Base-by-base conservation (phyloP, 768 basidiomycete genomes). In the Tricholoma hemisulphureum region DNA sequence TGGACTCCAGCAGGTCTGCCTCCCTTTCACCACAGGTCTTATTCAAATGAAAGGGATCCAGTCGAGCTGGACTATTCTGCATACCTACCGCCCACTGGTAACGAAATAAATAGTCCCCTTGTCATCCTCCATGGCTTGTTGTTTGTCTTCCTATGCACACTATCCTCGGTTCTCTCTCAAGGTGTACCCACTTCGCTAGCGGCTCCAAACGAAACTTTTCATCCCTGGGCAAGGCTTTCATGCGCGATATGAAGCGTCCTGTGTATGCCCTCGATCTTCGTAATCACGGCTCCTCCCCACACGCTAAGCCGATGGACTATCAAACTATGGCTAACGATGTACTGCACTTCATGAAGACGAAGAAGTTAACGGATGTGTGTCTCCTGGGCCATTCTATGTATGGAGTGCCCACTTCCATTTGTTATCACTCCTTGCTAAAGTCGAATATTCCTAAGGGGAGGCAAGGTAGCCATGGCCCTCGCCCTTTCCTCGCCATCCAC, bases 311-410 rank as follows among this genome's bases (percentile, higher is more conserved):
- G 0, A 90, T 91, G 81, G 81, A 78, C 14, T 94, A 94, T 67
- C 64, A 73, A 6, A 78, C 83, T 32, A 88, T 95, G 89, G 90
- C 91, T 1, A 69, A 71, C 8, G 93, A 95, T 63, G 80, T 95
- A n/a, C 72, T 85, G 2, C 74, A 82, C 45, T 91, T 93, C 65
- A 80, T 88, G 59, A 61, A 69, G 5, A 71, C 74, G 37, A 79
- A 82, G 41, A 74, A 72, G 1, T 67, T 89, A 21, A 71, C 73
- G 1, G 75, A 87, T 21, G 78, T 93, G 8, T 84, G 87, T 6
- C 79, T 95, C 2, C 74, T 95, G 9, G 93, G 93, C 0, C 93
- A 95, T 67, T 93, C 91, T 2, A 93, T 94, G 93, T 93, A 64
- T 49, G 87, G 74, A 1, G 26, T 18, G 8, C 31, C 8, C 13